These are phyloP conservation scores for Sutorius eximius DNA, from an alignment of 1,284 basidiomycete species.

Conservation along the genomic window DNA sequence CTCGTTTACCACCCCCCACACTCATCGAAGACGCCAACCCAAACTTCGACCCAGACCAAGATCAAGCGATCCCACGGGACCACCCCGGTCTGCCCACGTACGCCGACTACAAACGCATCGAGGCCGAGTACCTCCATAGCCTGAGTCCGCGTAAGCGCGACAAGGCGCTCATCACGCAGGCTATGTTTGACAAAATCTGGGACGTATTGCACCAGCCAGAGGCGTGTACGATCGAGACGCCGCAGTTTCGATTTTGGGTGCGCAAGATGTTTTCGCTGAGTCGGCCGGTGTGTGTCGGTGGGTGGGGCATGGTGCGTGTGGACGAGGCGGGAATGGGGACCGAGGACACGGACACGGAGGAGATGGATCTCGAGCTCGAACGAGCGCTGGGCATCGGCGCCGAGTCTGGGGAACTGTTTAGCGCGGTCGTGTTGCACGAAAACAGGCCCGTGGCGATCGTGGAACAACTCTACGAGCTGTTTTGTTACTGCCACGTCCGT, in stretches of 20 bases:
- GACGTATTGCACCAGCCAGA: slow-evolving; percentile 55
- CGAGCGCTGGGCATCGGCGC: slow-evolving; percentile 20
- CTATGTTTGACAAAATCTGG: slow-evolving; percentile 68
- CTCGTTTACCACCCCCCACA: neutral
- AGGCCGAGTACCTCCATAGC: slow-evolving; percentile 53
- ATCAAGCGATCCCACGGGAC: slow-evolving; percentile 21
- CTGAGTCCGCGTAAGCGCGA: slow-evolving; percentile 58
- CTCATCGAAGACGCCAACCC: slow-evolving; percentile 1
- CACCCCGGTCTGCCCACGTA: slow-evolving; percentile 56
- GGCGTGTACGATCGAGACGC: slow-evolving; percentile 44
- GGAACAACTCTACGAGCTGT: slow-evolving; percentile 73
- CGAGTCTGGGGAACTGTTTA: slow-evolving; percentile 8
- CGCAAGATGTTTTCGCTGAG: slow-evolving; percentile 72
- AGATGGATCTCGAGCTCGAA: slow-evolving; percentile 6
- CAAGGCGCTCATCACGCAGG: slow-evolving; percentile 70
- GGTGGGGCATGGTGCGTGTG: neutral
- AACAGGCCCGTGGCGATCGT: slow-evolving; percentile 68
- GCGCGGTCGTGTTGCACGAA: slow-evolving; percentile 59
- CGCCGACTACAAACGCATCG: slow-evolving; percentile 54
- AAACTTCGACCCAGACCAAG: neutral
- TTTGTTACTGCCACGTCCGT: slow-evolving; percentile 68
- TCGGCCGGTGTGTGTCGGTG: slow-evolving; percentile 15
- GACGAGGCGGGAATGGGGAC: neutral
- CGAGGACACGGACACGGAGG: neutral
- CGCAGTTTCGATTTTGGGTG: slow-evolving; percentile 79